These are phyloP conservation scores for Salix exigua DNA, from an alignment of 345 rosid species.

Conservation along the genomic window DNA sequence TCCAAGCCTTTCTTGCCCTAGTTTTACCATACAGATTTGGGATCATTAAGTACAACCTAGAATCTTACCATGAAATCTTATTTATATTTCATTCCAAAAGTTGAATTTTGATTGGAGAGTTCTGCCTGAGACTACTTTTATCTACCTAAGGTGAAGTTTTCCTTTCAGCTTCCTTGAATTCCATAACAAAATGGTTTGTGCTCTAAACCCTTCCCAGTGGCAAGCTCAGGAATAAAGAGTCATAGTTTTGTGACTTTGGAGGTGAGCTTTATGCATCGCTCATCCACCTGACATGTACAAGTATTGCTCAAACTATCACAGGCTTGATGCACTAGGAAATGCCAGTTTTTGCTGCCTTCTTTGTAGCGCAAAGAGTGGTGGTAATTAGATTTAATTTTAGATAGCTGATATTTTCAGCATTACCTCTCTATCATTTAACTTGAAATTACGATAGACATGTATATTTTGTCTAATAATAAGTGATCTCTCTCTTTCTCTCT, in stretches of 20 bases:
- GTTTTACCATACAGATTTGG: neutral
- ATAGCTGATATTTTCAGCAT: no score
- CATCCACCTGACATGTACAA: neutral
- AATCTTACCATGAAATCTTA: neutral
- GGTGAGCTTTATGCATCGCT: neutral
- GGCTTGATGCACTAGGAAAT: neutral
- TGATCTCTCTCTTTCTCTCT: no score
- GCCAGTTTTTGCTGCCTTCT: neutral
- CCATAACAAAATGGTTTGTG: neutral
- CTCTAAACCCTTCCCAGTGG: neutral
- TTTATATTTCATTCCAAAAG: neutral
- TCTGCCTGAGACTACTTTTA: neutral
- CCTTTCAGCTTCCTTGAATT: no score
- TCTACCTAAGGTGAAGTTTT: neutral
- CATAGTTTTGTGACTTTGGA: neutral
- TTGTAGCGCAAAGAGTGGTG: neutral
- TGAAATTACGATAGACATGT: neutral
- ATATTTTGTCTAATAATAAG: neutral
- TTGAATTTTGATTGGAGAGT: neutral
- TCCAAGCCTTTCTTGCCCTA: neutral
- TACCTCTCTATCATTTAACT: no score
- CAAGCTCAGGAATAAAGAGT: neutral
- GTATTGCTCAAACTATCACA: neutral
- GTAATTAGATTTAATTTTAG: neutral
- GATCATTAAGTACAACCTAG: neutral